Evolutionary conservation across 73 alveolate genomes (phyloP), one percentile per base, ranked within the genome.

Genomic region (Urostyla sp.): DNA sequence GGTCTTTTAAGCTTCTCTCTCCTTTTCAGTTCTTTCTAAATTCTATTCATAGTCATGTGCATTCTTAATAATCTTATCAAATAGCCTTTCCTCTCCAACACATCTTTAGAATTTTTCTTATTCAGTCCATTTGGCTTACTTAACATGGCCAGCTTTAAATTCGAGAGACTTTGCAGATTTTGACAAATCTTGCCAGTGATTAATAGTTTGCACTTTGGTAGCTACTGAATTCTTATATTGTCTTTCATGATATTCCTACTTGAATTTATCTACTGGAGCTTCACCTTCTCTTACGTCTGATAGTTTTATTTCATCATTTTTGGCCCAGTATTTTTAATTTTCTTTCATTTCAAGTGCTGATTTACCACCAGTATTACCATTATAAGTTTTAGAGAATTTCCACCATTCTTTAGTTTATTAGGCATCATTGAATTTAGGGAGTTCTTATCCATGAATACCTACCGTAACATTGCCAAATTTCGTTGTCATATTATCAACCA

Each of bases 391-490:
- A 27, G 75, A 75, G 51, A 80, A 53, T 73, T 89, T 92, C 98
- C 98, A 92, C 69, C 80, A 92, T 79, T 92, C 94, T 58, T 78
- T 88, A 34, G 69, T 67, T 36, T 57, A 38, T 56, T 60, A 72
- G 45, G 76, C 58, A 44, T 67, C 90, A 0, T 84, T 27, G 61
- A 67, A 91, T 59, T 83, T 77, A 24, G 98, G 98, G 16, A 92
- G 58, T 53, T 92, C 98, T 53, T 84, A 79, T 32, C 95, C 95
- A 85, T 92, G 98, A n/a, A 92, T 90, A 0, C 98, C 98, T 7
- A 75, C 52, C 15, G 75, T 59, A 10, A 36, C 57, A 31, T 28
- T 56, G 6, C 87, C 87, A 27, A 49, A 75, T 31, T 75, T 75
- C 54, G 23, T 32, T 1, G 75, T 75, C 57, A 51, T 54, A 32